Evolutionary conservation across 2,329 filamentous ascomycete species (phyloP), one percentile per base, ranked within the genome.

Genomic region (Fusarium chuoi): DNA sequence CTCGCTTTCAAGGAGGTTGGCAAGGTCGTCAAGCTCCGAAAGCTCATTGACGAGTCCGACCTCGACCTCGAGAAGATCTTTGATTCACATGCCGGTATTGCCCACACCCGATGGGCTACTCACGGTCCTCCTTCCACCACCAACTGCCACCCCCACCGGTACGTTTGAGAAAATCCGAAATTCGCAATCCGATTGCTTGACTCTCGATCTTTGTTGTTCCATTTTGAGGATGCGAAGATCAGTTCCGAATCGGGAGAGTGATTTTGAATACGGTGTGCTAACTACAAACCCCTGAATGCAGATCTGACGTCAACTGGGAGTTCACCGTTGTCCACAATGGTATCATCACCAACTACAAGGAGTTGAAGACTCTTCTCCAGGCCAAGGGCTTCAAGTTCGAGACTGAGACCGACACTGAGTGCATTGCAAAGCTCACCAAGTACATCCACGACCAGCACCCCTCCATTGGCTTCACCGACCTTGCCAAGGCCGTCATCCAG

Each of bases 331-430:
- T 98, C 71, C 96, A 99, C 92, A 99, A 99, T 86, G 96, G 96
- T 82, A 99, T 99, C 89, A 99, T 99, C 86, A 99, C 96, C 88
- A 99, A 99, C 90, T 99, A 99, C 91, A 99, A 99, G 90, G 96
- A 99, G 87, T 88, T 99, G 80, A 98, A 96, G 91, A 94, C 93
- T 73, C 91, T 99, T 74, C 90, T 99, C 78, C 90, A 93, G 86
- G 89, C 89, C 88, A 99, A 98, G 90, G 96, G 96, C 82, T 97
- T 98, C 91, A 93, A 92, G 82, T 99, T 99, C 83, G 96, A 99
- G 91, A 99, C 96, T 59, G 96, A 99, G 86, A 99, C 96, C 77
- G 96, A 99, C 82, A 99, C 96, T 60, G 96, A 99, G 87, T 98
- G 96, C 85, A 99, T 99, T 85, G 96, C 96, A 77, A 99, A 98